Evolutionary conservation across 352 stramenopile genomes (phyloP).

Genomic region (Phytophthora brassicae): DNA sequence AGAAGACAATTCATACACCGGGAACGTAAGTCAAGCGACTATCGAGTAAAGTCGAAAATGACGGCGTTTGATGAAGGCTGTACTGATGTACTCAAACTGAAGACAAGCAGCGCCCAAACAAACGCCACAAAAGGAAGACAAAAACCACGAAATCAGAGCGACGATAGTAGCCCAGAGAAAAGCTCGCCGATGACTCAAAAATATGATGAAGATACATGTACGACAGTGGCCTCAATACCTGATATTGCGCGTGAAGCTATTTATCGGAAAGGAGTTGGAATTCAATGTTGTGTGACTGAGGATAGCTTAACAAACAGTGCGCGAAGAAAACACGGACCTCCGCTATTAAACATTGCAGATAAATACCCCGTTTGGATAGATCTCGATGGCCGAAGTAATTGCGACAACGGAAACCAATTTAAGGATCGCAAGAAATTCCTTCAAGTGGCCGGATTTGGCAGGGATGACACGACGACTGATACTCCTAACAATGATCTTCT

Average conservation of each 20-base stretch:
- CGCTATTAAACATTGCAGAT: slow-evolving; percentile 24
- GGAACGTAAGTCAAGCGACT: not conserved
- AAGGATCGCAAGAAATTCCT: slow-evolving; percentile 34
- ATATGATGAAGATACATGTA: not conserved
- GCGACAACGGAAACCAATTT: not conserved
- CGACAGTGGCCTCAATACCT: not conserved
- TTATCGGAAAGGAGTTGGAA: slow-evolving; percentile 7
- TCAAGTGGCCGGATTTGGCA: slow-evolving; percentile 33
- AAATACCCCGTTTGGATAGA: slow-evolving; percentile 46
- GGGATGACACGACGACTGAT: not conserved
- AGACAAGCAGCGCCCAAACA: slow-evolving; percentile 23
- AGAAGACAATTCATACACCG: slow-evolving; percentile 23
- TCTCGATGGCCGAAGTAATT: slow-evolving; percentile 11
- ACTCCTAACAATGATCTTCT: slow-evolving; percentile 8
- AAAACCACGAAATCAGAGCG: not conserved
- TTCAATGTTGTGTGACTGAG: slow-evolving; percentile 21
- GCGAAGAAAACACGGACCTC: slow-evolving; percentile 5
- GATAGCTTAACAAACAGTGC: not conserved
- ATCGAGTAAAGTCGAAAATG: not conserved
- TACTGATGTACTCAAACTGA: slow-evolving; percentile 9
- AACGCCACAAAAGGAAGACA: slow-evolving; percentile 6
- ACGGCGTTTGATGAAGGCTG: not conserved
- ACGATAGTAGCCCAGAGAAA: slow-evolving; percentile 15
- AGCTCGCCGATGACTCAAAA: slow-evolving; percentile 14
- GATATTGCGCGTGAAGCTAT: not conserved